phyloP scores from a whole-genome alignment of 805 yeast species.

The Saccharomyces eubayanus region DNA sequence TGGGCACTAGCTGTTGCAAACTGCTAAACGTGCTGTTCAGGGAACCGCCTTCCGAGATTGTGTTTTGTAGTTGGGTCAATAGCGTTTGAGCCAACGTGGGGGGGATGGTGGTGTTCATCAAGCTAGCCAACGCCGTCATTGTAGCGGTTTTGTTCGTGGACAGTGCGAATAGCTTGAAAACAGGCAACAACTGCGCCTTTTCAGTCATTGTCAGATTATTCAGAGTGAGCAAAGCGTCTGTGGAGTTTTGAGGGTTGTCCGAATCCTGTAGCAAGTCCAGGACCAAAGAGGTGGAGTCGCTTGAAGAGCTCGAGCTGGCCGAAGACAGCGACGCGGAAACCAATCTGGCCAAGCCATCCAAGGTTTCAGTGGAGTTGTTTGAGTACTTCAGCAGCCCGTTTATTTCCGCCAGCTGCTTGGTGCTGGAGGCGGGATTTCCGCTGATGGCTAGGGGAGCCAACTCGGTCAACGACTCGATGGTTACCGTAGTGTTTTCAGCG shows the following conservation, averaged over 20 bases:
- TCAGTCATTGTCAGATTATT: slow-evolving; percentile 17
- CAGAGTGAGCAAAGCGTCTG: slow-evolving; percentile 18
- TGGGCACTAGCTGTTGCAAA: slow-evolving; percentile 12
- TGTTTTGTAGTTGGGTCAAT: slow-evolving; percentile 10
- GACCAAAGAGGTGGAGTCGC: slow-evolving; percentile 6
- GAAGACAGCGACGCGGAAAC: slow-evolving; percentile 4
- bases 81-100: slow-evolving; percentile 10
- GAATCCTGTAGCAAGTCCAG: slow-evolving; percentile 19
- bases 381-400: slow-evolving; percentile 12
- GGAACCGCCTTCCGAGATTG: slow-evolving; percentile 4
- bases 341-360: slow-evolving; percentile 13
- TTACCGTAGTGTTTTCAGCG: slow-evolving; percentile 17
- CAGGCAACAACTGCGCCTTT: slow-evolving; percentile 20
- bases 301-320: slow-evolving; percentile 7
- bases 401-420: slow-evolving; percentile 11
- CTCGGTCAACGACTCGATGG: slow-evolving; percentile 19
- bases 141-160: slow-evolving; percentile 20
- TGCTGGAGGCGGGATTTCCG: slow-evolving; percentile 8
- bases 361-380: slow-evolving; percentile 12
- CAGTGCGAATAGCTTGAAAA: slow-evolving; percentile 16
- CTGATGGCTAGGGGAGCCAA: slow-evolving; percentile 25
- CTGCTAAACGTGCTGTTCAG: slow-evolving; percentile 10
- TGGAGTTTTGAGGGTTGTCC: slow-evolving; percentile 18
- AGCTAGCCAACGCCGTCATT: slow-evolving; percentile 13
- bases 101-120: slow-evolving; percentile 19